Evolutionary conservation across 2,329 filamentous ascomycete genomes (phyloP).

Genomic region (Fusarium verticillioides): DNA sequence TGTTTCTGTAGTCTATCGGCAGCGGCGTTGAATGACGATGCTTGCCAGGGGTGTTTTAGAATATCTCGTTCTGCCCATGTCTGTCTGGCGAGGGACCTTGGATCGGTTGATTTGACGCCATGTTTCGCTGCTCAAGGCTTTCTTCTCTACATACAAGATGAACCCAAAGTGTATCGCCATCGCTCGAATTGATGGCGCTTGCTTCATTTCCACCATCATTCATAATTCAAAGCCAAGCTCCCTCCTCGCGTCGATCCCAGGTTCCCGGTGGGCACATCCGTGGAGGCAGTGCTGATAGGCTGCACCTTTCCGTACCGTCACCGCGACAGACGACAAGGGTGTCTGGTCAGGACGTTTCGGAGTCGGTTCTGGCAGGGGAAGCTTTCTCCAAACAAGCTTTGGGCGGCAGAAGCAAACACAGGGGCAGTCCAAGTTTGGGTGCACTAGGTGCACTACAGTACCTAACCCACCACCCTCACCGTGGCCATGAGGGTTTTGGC

Average conservation of each 20-base stretch:
- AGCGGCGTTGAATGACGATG: conserved; percentile 44
- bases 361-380: conserved; percentile 33
- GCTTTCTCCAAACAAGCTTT: conserved; percentile 46
- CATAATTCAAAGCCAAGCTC: conserved; percentile 29
- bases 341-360: conserved; percentile 40
- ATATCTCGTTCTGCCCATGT: conserved; percentile 2
- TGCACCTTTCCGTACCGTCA: conserved; percentile 31
- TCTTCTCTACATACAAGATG: conserved; percentile 14
- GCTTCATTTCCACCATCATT: conserved; percentile 34
- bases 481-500: conserved; percentile 19
- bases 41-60: conserved; percentile 38
- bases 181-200: conserved; percentile 14
- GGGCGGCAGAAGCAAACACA: conserved; percentile 41
- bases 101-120: conserved; percentile 30
- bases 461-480: conserved; percentile 26
- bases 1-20: conserved; percentile 40
- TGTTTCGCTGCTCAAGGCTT: conserved; percentile 37
- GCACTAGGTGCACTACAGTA: conserved; percentile 5
- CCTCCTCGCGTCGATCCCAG: conserved; percentile 41
- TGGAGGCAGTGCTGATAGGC: conserved; percentile 45
- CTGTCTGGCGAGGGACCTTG: conserved; percentile 15
- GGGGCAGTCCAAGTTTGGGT: conserved; percentile 29
- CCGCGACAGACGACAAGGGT: conserved; percentile 40
- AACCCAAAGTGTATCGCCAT: conserved; percentile 17
- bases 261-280: conserved; percentile 42